Evolutionary conservation across 1,284 basidiomycete species (phyloP).

Genomic region (Leccinum subatratum): DNA sequence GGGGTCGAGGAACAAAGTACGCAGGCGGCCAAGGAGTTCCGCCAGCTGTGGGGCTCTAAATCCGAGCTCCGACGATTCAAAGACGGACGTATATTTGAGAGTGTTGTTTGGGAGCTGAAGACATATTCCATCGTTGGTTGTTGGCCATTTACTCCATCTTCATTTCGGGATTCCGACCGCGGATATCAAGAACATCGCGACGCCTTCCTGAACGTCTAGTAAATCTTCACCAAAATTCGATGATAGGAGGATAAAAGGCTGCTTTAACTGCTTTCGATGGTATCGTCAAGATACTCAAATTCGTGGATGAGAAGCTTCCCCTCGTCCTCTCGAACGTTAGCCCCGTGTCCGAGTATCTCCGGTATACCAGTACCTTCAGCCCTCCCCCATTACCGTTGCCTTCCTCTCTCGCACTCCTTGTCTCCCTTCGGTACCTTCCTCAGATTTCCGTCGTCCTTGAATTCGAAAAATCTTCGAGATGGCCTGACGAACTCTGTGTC

Average conservation of each 20-base stretch:
- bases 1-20: constrained; percentile 59
- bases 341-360: constrained; percentile 69
- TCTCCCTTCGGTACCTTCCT: constrained; percentile 61
- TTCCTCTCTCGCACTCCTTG: constrained; percentile 45
- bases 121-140: constrained; percentile 75
- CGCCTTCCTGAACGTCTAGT: constrained; percentile 56
- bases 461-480: constrained; percentile 86
- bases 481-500: constrained; percentile 92
- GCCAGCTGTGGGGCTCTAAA: constrained; percentile 86
- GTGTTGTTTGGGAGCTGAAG: constrained; percentile 87
- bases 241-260: constrained; percentile 67
- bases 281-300: constrained; percentile 75
- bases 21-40: constrained; percentile 60
- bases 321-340: constrained; percentile 75
- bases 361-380: constrained; percentile 80
- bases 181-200: constrained; percentile 56
- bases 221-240: constrained; percentile 44
- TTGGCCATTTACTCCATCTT: constrained; percentile 66
- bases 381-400: constrained; percentile 58
- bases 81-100: constrained; percentile 89
- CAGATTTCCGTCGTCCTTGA: constrained; percentile 75
- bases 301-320: constrained; percentile 74
- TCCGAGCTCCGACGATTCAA: constrained; percentile 96
- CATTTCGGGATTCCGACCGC: constrained; percentile 66
- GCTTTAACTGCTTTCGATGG: constrained; percentile 78